Evolutionary conservation across 768 basidiomycete species (phyloP), one percentile per base, ranked within the genome.

Genomic region (Mycena capillaripes): DNA sequence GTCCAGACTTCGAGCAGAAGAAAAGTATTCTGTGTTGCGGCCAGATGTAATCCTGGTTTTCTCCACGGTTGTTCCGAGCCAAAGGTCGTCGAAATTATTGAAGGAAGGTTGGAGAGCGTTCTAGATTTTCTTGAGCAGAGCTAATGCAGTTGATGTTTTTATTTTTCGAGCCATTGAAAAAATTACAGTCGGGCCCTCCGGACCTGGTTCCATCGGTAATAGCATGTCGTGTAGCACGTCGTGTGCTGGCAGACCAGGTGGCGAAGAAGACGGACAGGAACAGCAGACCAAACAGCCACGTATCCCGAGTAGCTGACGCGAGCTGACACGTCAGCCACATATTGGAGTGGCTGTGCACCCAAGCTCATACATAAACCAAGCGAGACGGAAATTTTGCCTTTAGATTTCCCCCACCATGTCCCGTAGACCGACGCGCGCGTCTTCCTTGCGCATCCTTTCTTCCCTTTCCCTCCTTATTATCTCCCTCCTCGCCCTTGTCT

Each of bases 401-500:
- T 56, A 56, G 53, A 56, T 56, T 56, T 23, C 53, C 32, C 76
- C 79, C 81, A 82, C 75, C 78, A 85, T 86, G 84, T 77, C 81
- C 75, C 77, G 85, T 82, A 86, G 85, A 75, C 89, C 90, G 78
- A 87, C 89, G 78, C 89, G 90, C 85, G 81, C 86, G 62, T 88
- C 88, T 81, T 88, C 90, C 79, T 86, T 87, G 81, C 86, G 85
- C 75, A 60, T 88, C 50, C 76, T 87, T 63, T 91, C 91, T 66
- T 89, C 91, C 73, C 84, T 93, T 76, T 91, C 92, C 56, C 73
- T 93, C 73, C 81, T 83, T 69, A 81, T 92, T 75, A 81, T 94
- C 82, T 84, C 89, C 77, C 81, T 95, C 82, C 75, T 95, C 72
- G 93, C 95, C 68, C 78, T 96, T 79, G 79, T 95, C 80, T 91